These are phyloP conservation scores for Aspergillus sclerotioniger DNA, from an alignment of 495 filamentous ascomycete genomes.

Conservation along the genomic window DNA sequence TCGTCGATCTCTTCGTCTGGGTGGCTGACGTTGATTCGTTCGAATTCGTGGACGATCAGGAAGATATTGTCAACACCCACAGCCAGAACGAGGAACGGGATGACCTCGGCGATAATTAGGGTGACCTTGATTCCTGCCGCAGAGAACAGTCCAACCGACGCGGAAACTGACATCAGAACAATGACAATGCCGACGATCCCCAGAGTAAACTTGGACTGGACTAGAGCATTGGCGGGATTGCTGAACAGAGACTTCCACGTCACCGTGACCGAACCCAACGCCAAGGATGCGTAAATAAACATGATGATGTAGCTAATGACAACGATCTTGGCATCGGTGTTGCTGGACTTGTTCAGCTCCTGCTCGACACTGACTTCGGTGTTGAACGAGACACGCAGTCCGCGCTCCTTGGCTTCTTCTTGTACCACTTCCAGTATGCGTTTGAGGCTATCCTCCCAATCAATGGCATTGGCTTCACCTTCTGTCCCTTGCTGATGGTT, in stretches of 20 bases:
- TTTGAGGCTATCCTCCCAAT: conserved; percentile 82
- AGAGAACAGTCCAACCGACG: conserved; percentile 91
- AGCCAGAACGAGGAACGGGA: conserved; percentile 93
- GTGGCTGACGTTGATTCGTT: conserved; percentile 85
- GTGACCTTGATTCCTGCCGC: conserved; percentile 88
- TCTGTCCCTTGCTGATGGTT: conserved; percentile 73
- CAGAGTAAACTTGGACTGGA: conserved; percentile 93
- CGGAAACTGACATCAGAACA: conserved; percentile 94
- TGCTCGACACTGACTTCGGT: conserved; percentile 91
- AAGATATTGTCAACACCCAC: conserved; percentile 99
- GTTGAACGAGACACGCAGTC: conserved; percentile 85
- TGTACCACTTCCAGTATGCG: conserved; percentile 67
- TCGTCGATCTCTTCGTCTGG: conserved; percentile 83
- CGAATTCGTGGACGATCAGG: conserved; percentile 96
- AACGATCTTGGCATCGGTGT: conserved; percentile 96
- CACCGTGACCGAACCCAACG: conserved; percentile 82
- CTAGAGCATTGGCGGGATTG: conserved; percentile 78
- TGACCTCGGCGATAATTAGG: conserved; percentile 96
- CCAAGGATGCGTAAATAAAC: conserved; percentile 94
- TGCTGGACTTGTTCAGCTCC: conserved; percentile 92
- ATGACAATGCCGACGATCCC: conserved; percentile 91
- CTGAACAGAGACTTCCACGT: conserved; percentile 68
- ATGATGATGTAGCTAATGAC: conserved; percentile 97
- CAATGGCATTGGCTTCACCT: conserved; percentile 69
- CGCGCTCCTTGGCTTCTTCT: conserved; percentile 72